These are phyloP conservation scores for Trichoderma sp. DNA, from an alignment of 2,329 filamentous ascomycete genomes.

Conservation along the genomic window DNA sequence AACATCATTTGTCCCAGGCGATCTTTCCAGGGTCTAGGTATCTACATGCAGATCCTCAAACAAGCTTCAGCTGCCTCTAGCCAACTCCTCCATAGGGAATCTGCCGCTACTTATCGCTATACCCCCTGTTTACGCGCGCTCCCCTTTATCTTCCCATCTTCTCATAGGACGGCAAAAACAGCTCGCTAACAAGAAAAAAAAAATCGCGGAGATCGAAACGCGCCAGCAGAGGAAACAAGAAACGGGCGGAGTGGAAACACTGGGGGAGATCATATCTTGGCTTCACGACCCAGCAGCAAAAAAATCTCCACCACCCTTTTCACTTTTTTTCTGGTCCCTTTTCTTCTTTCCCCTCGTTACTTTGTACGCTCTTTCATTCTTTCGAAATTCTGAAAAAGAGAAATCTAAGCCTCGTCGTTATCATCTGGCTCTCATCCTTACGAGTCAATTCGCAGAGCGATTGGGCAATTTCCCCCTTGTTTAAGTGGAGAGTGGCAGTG, in stretches of 20 bases:
- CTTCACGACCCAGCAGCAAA: slow-evolving; percentile 16
- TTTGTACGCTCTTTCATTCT: neutral
- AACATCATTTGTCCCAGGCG: neutral
- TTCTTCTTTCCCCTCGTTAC: neutral
- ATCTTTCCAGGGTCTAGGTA: neutral
- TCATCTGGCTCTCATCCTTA: neutral
- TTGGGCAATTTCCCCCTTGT: neutral
- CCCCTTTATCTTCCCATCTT: neutral
- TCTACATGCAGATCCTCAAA: slow-evolving; percentile 8
- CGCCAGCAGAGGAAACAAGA: slow-evolving; percentile 2
- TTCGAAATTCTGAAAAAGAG: neutral
- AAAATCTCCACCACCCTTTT: neutral
- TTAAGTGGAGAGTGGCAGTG: slow-evolving; percentile 18
- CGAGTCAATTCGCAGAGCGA: neutral
- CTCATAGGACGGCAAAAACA: slow-evolving; percentile 5
- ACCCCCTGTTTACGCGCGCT: neutral
- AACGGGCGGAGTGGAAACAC: slow-evolving; percentile 12
- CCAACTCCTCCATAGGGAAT: neutral
- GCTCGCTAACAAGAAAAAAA: neutral
- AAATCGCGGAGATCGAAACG: slow-evolving; percentile 16
- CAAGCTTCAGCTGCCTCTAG: neutral
- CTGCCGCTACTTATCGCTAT: neutral
- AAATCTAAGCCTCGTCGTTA: neutral
- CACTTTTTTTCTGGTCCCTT: neutral
- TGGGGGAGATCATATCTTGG: slow-evolving; percentile 5